A percentile compares a stretch with the other conserved stretches of the same genome.
These are phyloP conservation scores for Debaryomyces sp. DNA, from an alignment of 1,139 yeast species.

Conservation along the genomic window DNA sequence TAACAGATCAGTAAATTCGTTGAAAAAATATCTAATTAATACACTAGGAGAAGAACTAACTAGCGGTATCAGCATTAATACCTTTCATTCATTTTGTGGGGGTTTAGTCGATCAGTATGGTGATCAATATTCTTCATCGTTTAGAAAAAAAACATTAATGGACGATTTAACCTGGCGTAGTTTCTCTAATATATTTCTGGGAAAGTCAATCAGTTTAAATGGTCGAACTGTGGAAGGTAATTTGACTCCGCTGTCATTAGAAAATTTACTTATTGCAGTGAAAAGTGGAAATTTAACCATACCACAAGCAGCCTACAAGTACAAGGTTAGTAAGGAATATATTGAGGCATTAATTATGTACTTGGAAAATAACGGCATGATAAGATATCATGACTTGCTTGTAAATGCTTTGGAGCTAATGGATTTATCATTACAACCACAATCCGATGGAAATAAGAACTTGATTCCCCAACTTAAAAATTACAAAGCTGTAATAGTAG, in stretches of 20 bases:
- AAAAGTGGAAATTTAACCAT: slow-evolving; percentile 30
- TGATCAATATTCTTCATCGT: slow-evolving; percentile 20
- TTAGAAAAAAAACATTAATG: slow-evolving; percentile 39
- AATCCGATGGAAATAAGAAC: slow-evolving; percentile 5
- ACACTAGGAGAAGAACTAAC: slow-evolving; percentile 34
- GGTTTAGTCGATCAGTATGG: slow-evolving; percentile 47
- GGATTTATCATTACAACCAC: slow-evolving; percentile 15
- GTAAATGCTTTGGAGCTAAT: slow-evolving; percentile 32
- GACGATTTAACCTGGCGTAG: slow-evolving; percentile 58
- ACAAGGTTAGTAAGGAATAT: slow-evolving; percentile 25
- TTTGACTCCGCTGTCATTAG: slow-evolving; percentile 33
- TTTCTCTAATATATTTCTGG: slow-evolving; percentile 36
- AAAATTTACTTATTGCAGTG: slow-evolving; percentile 33
- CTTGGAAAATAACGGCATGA: slow-evolving; percentile 34
- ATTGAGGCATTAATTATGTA: slow-evolving; percentile 24
- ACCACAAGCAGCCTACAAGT: slow-evolving; percentile 26
- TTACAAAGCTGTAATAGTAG: slow-evolving; percentile 54
- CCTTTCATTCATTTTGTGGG: slow-evolving; percentile 68
- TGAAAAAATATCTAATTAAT: slow-evolving; percentile 38
- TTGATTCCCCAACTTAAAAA: slow-evolving; percentile 27
- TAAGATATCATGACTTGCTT: slow-evolving; percentile 40
- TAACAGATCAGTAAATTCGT: slow-evolving; percentile 63
- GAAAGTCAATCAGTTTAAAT: slow-evolving; percentile 23
- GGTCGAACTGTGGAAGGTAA: slow-evolving; percentile 26
- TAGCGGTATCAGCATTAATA: slow-evolving; percentile 44